Percentiles rank a stretch among this genome's conserved stretches.
Conservation (phyloP, 2,329 filamentous ascomycete species). For the Ascochyta viciae-villosae region DNA sequence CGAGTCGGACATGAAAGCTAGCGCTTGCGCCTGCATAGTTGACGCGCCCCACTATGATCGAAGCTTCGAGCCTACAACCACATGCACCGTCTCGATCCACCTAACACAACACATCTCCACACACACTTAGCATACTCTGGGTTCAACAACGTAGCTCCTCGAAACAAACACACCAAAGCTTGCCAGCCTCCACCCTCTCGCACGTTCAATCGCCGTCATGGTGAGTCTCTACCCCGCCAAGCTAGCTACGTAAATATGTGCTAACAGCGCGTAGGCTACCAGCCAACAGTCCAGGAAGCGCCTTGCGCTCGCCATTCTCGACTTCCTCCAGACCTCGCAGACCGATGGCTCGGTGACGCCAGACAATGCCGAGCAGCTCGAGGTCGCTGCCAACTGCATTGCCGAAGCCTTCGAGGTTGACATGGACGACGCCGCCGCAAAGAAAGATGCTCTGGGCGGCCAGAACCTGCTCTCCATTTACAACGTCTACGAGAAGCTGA, state of each 20-base stretch:
- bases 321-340: slow-evolving; percentile 86
- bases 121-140: neutral
- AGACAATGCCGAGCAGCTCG: slow-evolving; percentile 92
- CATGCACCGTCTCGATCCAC: slow-evolving; percentile 1
- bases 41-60: slow-evolving; percentile 16
- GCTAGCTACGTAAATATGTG: slow-evolving; percentile 7
- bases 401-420: slow-evolving; percentile 95
- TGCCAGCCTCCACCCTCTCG: neutral
- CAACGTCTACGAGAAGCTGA: slow-evolving; percentile 94
- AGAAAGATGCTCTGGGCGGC: slow-evolving; percentile 78
- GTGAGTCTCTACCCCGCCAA: slow-evolving; percentile 30
- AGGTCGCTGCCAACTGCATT: slow-evolving; percentile 94
- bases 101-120: neutral
- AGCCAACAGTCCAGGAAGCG: slow-evolving; percentile 71
- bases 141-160: neutral
- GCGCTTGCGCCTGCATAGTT: slow-evolving; percentile 2
- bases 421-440: slow-evolving; percentile 73
- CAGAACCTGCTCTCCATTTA: slow-evolving; percentile 93
- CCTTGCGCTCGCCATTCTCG: slow-evolving; percentile 94
- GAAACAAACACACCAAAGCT: neutral
- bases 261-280: slow-evolving; percentile 44
- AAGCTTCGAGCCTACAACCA: slow-evolving; percentile 36
- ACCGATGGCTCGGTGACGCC: slow-evolving; percentile 86
- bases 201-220: slow-evolving; percentile 34
- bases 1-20: slow-evolving; percentile 8